Percentiles rank a stretch among this genome's conserved stretches.
These are phyloP conservation scores for Heterobasidion annosum DNA, from an alignment of 1,284 basidiomycete species.

Conservation along the genomic window DNA sequence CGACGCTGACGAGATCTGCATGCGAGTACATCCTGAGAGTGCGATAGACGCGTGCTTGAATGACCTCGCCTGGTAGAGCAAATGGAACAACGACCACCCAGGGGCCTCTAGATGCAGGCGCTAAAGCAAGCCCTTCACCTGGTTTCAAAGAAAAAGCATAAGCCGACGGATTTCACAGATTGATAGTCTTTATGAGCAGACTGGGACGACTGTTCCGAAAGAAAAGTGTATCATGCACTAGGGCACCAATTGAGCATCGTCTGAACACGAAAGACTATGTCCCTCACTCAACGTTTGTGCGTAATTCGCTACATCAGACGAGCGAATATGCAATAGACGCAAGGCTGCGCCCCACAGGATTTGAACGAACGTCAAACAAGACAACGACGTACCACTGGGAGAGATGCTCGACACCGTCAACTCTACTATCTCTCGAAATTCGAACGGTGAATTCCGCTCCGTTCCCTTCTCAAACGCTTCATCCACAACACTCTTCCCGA, in stretches of 20 bases:
- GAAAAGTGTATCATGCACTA: not conserved
- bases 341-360: too few species aligned
- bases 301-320: too few species aligned
- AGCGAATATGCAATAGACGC: too few species aligned
- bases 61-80: constrained; percentile 72
- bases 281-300: too few species aligned
- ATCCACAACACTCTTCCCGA: constrained; percentile 55
- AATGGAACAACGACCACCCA: constrained; percentile 84
- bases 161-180: not conserved
- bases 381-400: constrained; percentile 46
- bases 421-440: constrained; percentile 53
- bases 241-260: too few species aligned
- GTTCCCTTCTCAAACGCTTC: constrained; percentile 36
- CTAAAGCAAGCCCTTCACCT: constrained; percentile 68
- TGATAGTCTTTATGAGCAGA: not conserved
- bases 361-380: not conserved
- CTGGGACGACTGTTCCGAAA: not conserved
- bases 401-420: constrained; percentile 55
- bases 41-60: constrained; percentile 65
- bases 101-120: constrained; percentile 36
- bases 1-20: constrained; percentile 68
- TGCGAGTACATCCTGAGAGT: constrained; percentile 61
- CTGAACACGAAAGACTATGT: too few species aligned
- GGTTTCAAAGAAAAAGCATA: not conserved
- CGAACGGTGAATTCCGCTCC: constrained; percentile 54